Conservation (phyloP, 1,284 basidiomycete species). For the Ganoderma multipileum region DNA sequence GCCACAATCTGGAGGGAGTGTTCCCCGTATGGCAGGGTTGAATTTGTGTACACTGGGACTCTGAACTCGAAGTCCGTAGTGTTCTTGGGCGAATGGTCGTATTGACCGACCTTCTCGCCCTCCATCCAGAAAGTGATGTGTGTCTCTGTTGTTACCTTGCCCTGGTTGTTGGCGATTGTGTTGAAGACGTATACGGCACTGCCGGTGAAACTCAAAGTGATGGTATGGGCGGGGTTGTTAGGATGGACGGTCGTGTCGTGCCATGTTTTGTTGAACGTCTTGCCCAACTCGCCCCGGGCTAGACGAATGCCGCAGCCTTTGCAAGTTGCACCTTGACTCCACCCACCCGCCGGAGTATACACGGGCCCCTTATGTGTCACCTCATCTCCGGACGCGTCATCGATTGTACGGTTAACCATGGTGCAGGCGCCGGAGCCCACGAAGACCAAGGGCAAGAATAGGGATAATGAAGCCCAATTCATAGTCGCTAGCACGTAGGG, state of each 20-base stretch:
- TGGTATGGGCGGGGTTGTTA: neutral
- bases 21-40: slow-evolving; percentile 18
- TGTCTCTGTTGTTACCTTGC: slow-evolving; percentile 9
- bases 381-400: slow-evolving; percentile 12
- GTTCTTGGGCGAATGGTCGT: slow-evolving; percentile 8
- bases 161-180: slow-evolving; percentile 15
- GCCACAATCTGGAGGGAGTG: slow-evolving; percentile 28
- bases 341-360: neutral
- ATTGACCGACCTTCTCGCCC: slow-evolving; percentile 9
- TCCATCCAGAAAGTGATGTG: slow-evolving; percentile 24
- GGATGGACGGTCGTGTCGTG: slow-evolving; percentile 15
- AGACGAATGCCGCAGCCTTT: neutral
- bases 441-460: neutral
- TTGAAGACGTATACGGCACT: slow-evolving; percentile 23
- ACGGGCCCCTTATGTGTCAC: neutral
- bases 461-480: neutral
- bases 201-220: slow-evolving; percentile 11
- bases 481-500: neutral
- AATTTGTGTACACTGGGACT: slow-evolving; percentile 40
- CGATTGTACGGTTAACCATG: slow-evolving; percentile 18
- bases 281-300: neutral
- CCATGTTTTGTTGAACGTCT: slow-evolving; percentile 14
- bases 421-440: neutral
- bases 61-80: slow-evolving; percentile 29
- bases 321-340: slow-evolving; percentile 9